Conservation (phyloP, 805 yeast species). For the Zygosaccharomyces pseudorouxii region DNA sequence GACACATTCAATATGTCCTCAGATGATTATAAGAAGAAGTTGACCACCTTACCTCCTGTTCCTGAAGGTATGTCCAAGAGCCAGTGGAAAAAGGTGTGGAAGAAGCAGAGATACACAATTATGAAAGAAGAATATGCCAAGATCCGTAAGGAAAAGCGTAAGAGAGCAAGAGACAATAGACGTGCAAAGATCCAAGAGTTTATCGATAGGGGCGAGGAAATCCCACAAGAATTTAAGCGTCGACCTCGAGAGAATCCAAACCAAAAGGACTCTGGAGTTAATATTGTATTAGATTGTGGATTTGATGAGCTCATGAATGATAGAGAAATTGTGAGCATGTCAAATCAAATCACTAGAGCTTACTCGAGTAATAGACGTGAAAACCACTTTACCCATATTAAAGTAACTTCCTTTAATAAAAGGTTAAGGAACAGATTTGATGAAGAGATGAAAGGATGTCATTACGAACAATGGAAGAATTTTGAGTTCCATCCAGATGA, state of each 20-base stretch:
- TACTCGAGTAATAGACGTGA: conserved; percentile 74
- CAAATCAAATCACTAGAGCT: conserved; percentile 75
- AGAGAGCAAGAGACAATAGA: conserved; percentile 39
- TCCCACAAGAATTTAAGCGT: conserved; percentile 38
- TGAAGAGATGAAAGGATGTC: conserved; percentile 44
- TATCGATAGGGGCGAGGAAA: conserved; percentile 38
- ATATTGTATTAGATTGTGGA: conserved; percentile 76
- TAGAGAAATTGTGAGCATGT: conserved; percentile 61
- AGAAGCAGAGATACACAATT: conserved; percentile 54
- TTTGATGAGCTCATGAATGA: conserved; percentile 88
- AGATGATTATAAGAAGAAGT: conserved; percentile 11
- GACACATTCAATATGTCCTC: not conserved
- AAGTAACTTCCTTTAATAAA: conserved; percentile 62
- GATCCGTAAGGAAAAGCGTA: conserved; percentile 52
- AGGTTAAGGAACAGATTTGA: conserved; percentile 66
- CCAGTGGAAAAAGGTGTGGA: conserved; percentile 74
- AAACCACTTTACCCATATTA: conserved; percentile 50
- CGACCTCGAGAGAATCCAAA: conserved; percentile 37
- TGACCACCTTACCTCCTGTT: conserved; percentile 34
- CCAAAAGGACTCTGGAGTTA: conserved; percentile 48
- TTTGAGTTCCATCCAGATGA: conserved; percentile 46
- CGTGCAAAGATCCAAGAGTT: conserved; percentile 37
- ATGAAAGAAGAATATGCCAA: conserved; percentile 57
- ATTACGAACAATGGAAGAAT: conserved; percentile 65
- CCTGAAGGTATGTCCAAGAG: conserved; percentile 88